phyloP scores from a whole-genome alignment of 331 rosid species.

The Saraca asoca region DNA sequence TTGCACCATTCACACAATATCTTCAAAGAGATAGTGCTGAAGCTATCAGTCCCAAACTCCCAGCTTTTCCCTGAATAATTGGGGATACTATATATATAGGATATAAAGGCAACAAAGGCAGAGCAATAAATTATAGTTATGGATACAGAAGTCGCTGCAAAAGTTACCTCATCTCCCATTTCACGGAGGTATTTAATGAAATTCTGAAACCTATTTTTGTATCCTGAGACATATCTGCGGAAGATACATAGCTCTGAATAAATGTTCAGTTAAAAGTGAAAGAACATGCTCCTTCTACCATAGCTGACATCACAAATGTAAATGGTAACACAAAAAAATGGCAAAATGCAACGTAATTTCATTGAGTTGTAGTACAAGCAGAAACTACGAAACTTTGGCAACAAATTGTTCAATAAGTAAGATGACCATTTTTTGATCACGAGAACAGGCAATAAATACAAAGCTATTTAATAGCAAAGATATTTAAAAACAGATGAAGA shows the following conservation, averaged over 20 bases:
- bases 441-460: not conserved
- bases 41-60: too few species aligned
- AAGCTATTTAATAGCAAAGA: not conserved
- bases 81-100: not conserved
- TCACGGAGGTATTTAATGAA: slow-evolving; percentile 86
- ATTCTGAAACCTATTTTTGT: slow-evolving; percentile 95
- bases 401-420: slow-evolving; percentile 12
- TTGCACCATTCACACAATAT: not conserved
- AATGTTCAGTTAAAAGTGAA: not conserved
- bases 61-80: not conserved
- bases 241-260: slow-evolving; percentile 27
- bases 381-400: slow-evolving; percentile 1
- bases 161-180: slow-evolving; percentile 97
- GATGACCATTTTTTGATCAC: slow-evolving; percentile 10
- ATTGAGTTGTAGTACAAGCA: not conserved
- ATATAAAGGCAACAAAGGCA: too few species aligned
- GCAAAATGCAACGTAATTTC: slow-evolving; percentile 9
- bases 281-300: not conserved
- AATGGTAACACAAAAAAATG: not conserved
- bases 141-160: not conserved
- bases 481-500: slow-evolving; percentile 2
- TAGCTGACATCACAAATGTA: not conserved
- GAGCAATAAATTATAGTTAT: not conserved
- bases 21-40: too few species aligned
- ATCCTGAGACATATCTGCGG: slow-evolving; percentile 92